A percentile compares a stretch with the other conserved stretches of the same genome.
These are phyloP conservation scores for Elsinoe necatrix DNA, from an alignment of 2,329 filamentous ascomycete species.

Conservation along the genomic window DNA sequence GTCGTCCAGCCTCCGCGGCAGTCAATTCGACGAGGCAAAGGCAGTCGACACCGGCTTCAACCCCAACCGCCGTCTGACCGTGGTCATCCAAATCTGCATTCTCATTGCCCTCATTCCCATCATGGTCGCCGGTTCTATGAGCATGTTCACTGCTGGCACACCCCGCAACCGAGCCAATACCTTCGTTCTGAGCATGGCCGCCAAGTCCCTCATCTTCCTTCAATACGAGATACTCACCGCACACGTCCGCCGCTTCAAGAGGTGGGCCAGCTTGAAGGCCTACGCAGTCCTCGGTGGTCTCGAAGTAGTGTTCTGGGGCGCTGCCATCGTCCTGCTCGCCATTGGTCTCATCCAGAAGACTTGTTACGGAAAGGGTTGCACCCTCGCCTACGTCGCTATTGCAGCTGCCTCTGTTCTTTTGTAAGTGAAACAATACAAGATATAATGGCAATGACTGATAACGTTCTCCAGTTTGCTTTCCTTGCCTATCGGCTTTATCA, in stretches of 20 bases:
- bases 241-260: slow-evolving; percentile 27
- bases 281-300: slow-evolving; percentile 35
- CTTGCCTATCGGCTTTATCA: neutral
- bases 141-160: neutral
- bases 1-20: neutral
- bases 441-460: no score
- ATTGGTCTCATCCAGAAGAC: neutral
- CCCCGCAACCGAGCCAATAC: neutral
- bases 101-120: neutral
- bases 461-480: neutral
- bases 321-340: slow-evolving; percentile 27
- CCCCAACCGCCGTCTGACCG: neutral
- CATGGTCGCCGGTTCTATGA: neutral
- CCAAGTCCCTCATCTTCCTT: slow-evolving; percentile 36
- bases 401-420: neutral
- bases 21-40: neutral
- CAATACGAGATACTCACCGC: slow-evolving; percentile 35
- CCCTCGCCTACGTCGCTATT: neutral
- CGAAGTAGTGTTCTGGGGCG: slow-evolving; percentile 38
- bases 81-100: neutral
- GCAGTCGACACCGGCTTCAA: neutral
- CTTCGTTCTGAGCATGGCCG: slow-evolving; percentile 3
- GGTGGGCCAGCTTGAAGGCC: slow-evolving; percentile 36
- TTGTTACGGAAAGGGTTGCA: neutral
- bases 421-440: neutral